Conservation (phyloP, 2,329 filamentous ascomycete genomes). For the Trichoderma gracile region DNA sequence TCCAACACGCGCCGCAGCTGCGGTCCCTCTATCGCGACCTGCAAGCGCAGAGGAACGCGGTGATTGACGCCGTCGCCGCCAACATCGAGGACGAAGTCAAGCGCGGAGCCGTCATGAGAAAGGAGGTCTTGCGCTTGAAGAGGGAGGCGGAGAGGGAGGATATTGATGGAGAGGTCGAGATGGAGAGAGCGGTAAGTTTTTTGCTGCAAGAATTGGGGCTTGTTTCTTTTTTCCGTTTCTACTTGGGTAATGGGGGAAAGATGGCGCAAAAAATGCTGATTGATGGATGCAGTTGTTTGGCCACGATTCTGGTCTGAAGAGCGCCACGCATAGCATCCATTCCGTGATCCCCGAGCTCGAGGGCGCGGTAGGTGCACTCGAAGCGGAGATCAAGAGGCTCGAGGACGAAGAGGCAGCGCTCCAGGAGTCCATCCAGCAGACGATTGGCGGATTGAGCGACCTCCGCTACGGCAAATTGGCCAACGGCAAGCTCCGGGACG, state of each 20-base stretch:
- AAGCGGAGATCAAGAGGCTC: slow-evolving; percentile 66
- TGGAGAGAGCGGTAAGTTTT: slow-evolving; percentile 56
- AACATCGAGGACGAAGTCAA: slow-evolving; percentile 67
- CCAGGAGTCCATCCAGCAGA: slow-evolving; percentile 62
- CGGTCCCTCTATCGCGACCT: slow-evolving; percentile 76
- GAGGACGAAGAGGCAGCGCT: slow-evolving; percentile 64
- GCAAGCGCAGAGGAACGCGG: slow-evolving; percentile 68
- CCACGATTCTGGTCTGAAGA: slow-evolving; percentile 45
- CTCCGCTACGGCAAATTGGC: slow-evolving; percentile 76
- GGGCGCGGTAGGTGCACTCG: slow-evolving; percentile 62
- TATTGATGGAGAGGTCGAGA: slow-evolving; percentile 63
- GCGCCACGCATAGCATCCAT: slow-evolving; percentile 59
- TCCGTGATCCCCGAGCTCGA: slow-evolving; percentile 71
- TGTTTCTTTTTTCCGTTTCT: background rate
- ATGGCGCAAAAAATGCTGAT: background rate
- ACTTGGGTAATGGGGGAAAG: too few relatives aligned
- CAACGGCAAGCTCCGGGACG: slow-evolving; percentile 62
- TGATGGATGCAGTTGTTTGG: slow-evolving; percentile 58
- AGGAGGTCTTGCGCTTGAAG: slow-evolving; percentile 56
- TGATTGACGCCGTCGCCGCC: slow-evolving; percentile 65
- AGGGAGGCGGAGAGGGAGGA: slow-evolving; percentile 56
- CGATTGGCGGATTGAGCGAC: slow-evolving; percentile 74
- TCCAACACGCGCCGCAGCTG: slow-evolving; percentile 66
- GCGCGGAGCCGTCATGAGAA: slow-evolving; percentile 58
- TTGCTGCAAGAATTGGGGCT: background rate